These are phyloP conservation scores for Lenzites betulinus DNA, from an alignment of 768 basidiomycete species.

Conservation along the genomic window DNA sequence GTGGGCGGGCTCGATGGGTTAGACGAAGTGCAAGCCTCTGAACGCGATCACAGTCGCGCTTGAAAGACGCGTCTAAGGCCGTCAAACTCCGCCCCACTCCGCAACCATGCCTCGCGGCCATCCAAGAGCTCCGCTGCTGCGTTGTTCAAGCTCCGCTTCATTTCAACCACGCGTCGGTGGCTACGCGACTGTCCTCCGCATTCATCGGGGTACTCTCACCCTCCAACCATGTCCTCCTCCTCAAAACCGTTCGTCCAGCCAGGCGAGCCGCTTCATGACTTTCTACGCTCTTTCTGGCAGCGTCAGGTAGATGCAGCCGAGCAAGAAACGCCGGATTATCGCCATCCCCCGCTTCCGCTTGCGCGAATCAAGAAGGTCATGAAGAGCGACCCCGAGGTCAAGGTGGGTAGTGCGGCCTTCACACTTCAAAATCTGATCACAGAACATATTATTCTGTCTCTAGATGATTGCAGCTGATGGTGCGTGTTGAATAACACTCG, in stretches of 20 bases:
- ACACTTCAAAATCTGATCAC: background rate
- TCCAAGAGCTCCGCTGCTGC: no score
- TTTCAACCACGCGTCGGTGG: no score
- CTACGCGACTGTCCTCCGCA: no score
- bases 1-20: background rate
- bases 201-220: no score
- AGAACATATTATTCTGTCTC: conserved; percentile 29
- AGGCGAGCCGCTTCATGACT: conserved; percentile 85
- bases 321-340: conserved; percentile 84
- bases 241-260: conserved; percentile 70
- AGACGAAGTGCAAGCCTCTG: background rate
- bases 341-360: conserved; percentile 86
- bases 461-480: conserved; percentile 98
- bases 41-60: conserved; percentile 7
- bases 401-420: conserved; percentile 53
- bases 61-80: background rate
- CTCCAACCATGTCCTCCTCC: conserved; percentile 22
- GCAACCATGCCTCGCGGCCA: no score
- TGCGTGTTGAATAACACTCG: conserved; percentile 34
- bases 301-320: conserved; percentile 85
- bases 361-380: conserved; percentile 99
- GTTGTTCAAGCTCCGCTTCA: no score
- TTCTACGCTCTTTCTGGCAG: conserved; percentile 89
- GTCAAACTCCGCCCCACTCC: background rate
- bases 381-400: conserved; percentile 97